Evolutionary conservation across 139 green algal genomes (phyloP), one percentile per base, ranked within the genome.

Genomic region (Auxenochlorella pyrenoidosa): DNA sequence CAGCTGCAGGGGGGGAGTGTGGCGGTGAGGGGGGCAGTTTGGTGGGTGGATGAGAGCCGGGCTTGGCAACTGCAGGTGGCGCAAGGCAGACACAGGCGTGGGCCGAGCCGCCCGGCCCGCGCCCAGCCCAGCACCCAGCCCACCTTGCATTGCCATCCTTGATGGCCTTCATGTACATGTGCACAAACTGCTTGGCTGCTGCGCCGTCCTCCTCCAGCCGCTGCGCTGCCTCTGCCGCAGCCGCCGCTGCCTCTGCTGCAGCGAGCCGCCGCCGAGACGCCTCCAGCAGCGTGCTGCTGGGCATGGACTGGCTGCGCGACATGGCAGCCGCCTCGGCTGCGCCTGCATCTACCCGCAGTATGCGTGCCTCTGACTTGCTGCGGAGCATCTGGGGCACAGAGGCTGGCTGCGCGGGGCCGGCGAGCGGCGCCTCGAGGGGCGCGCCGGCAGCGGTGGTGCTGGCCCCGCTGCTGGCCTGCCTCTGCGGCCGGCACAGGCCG

Each of bases 161-260:
- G 47, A 90, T 54, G 63, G 87, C 81, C 51, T 54, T 21, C 44
- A 88, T 70, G 65, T 90, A 90, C 41, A 51, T 19, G 13, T 89
- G 41, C n/a, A 91, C 59, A 86, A 91, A 91, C n/a, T 26, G 51
- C 51, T 22, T 66, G 19, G 41, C 79, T 54, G 51, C 71, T 34
- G 54, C 75, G 36, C 54, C 78, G 44, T 68, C 66, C 60, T 43
- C n/a, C 38, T 30, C 66, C 43, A 58, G 30, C 68, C 89, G 40
- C 36, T 63, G 73, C 21, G 44, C 30, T n/a, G 58, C 80, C 2
- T 32, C 63, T 18, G 72, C 47, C 68, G 79, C 68, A 22, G 80
- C 51, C 41, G 83, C 30, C 18, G 43, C 43, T 32, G 73, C 30
- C n/a, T 38, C 58, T 19, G 38, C 38, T 38, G 47, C 63, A 40